phyloP scores from a whole-genome alignment of 1,284 basidiomycete genomes.

The Pholiota adiposa region DNA sequence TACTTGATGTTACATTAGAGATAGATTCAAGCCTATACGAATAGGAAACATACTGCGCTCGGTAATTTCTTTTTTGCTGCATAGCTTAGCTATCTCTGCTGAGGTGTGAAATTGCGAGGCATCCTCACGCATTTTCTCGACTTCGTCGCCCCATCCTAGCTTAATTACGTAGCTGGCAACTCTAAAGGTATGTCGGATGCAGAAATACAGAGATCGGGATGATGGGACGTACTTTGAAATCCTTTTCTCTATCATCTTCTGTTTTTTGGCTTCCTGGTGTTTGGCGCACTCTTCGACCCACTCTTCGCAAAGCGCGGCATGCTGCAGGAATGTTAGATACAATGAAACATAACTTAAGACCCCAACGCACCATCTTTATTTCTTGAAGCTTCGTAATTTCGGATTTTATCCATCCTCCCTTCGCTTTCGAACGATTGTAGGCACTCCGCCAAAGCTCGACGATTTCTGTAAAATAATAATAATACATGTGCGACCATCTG shows the following conservation, averaged over 20 bases:
- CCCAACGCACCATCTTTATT: no score
- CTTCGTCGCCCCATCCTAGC: constrained; percentile 16
- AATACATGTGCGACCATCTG: no score
- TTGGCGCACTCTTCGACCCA: not conserved
- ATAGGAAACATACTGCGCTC: constrained; percentile 8
- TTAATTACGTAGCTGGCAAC: constrained; percentile 5
- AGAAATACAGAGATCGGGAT: not conserved
- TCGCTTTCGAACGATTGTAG: no score
- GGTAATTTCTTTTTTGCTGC: constrained; percentile 4
- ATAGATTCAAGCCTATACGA: not conserved
- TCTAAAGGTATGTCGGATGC: not conserved
- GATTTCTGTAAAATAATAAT: no score
- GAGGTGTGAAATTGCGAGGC: not conserved
- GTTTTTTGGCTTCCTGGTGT: not conserved
- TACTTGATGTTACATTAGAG: not conserved
- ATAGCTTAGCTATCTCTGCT: constrained; percentile 2
- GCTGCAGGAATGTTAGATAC: not conserved
- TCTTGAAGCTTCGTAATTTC: no score
- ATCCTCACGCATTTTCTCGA: not conserved
- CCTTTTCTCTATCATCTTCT: not conserved
- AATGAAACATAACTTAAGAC: no score
- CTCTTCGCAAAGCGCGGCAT: not conserved
- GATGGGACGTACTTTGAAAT: not conserved
- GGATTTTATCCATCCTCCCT: no score
- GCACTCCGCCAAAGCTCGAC: no score